Base-by-base conservation (phyloP, 805 yeast species). In the Candida boleticola region DNA sequence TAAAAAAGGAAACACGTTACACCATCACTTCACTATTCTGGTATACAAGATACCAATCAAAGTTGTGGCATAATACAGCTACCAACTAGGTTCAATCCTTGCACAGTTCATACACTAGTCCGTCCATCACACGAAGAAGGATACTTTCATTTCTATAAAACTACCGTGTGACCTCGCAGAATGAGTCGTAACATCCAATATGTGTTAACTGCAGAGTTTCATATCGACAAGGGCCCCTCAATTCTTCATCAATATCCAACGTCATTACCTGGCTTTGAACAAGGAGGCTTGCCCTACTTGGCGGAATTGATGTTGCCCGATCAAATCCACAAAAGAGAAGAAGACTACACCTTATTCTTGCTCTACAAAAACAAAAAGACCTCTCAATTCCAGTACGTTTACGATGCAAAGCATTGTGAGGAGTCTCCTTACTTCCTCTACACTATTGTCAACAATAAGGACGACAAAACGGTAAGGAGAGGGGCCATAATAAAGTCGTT, bases 201-300 rank as follows among this genome's bases (percentile, higher is more conserved):
- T 53, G 71, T 84, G 18, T 52, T 88, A 25, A 73, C 89, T 4
- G 85, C 92, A 1, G 90, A 85, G 61, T 89, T 89, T 58, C 93
- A 89, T 57, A 79, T 83, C 48, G 83, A 78, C 52, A 70, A 79
- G 41, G 96, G 97, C 0, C 83, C 93, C 0, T 67, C 77, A 3
- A 62, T 89, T 25, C 68, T 68, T 40, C 76, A 77, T 49, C 89
- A 83, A 60, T 39, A 69, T 40, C 66, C 66, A 2, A 29, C 40
- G 17, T 45, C 51, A 17, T 47, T 65, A 4, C 71, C 71, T 1
- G 76, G 73, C 17, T 43, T 19, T 58, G 26, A 41, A 45, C 61
- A 76, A 55, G 58, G 58, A 4, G 46, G 54, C 38, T 52, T 71
- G 35, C 51, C 56, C 29, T 60, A 64, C 38, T 51, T 76, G 36